Base-by-base conservation (phyloP, 371 early-diverging fungal species). In the Rhizopus microsporus region DNA sequence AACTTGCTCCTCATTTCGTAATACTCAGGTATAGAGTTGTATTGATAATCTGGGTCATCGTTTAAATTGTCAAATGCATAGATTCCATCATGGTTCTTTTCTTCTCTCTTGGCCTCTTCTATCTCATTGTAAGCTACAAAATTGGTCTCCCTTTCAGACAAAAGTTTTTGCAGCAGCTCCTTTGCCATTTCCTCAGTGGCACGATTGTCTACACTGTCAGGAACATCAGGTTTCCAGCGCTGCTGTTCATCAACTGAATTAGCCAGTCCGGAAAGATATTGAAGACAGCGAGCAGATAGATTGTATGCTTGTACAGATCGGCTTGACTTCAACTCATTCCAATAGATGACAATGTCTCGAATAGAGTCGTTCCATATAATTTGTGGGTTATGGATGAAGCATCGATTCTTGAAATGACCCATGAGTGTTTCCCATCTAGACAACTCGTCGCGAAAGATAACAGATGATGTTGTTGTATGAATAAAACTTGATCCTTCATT, bases 61-160 rank as follows among this genome's bases (percentile, higher is more conserved):
- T 15, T 43, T 15, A n/a, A 23, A 10, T 60, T 39, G 13, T 54
- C 50, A 13, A 52, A 35, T n/a, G 44, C 33, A 4, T 55, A 17
- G 10, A 51, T 40, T 45, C 61, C 33, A 23, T 55, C 54, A 54
- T 23, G 13, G 12, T 47, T 35, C 8, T 40, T 50, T 15, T 44
- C 9, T 9, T 58, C 47, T 16, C 29, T 55, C 31, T 44, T 29
- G 4, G 59, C 69, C 15, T 71, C 67, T 38, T 75, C 75, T 0
- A 51, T 56, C 47, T 88, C 89, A 51, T 82, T 80, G 0, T 62
- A 70, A 0, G 83, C 85, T 1, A 74, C 65, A 38, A 83, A 65
- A 9, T 69, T 65, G 17, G 73, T 72, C 2, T 70, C 59, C 17
- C 72, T 52, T 37, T 86, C 86, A 1, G 60, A 42, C 8, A 89